phyloP scores from a whole-genome alignment of 495 filamentous ascomycete genomes.

The Trypethelium eluteriae region DNA sequence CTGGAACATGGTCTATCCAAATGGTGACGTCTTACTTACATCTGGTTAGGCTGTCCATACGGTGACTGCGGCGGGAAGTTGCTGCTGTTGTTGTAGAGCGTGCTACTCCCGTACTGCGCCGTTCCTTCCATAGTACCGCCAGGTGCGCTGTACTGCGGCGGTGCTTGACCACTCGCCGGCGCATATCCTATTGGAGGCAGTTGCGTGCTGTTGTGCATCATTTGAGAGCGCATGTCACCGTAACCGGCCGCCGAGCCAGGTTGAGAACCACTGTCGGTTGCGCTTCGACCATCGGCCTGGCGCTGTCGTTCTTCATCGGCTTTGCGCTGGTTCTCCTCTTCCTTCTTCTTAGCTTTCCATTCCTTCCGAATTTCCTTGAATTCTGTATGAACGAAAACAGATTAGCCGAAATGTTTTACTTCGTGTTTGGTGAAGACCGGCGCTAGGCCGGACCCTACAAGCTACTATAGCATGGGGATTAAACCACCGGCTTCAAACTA shows the following conservation, averaged over 20 bases:
- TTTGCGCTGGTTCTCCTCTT: constrained; percentile 86
- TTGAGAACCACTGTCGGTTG: constrained; percentile 41
- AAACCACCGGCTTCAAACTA: neutral
- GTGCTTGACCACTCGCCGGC: constrained; percentile 53
- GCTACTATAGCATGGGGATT: neutral
- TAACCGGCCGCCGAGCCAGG: constrained; percentile 42
- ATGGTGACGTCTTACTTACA: constrained; percentile 43
- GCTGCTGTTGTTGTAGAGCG: constrained; percentile 47
- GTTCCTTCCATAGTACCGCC: constrained; percentile 47
- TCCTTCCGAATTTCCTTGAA: constrained; percentile 99
- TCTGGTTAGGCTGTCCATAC: constrained; percentile 61
- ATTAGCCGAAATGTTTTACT: constrained; percentile 25
- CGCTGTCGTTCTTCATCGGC: constrained; percentile 82
- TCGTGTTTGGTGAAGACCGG: constrained; percentile 15
- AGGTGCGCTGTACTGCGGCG: constrained; percentile 59
- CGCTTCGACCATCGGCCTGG: constrained; percentile 50
- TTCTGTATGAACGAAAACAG: constrained; percentile 46
- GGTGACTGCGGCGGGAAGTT: constrained; percentile 62
- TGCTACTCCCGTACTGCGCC: constrained; percentile 55
- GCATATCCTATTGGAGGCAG: constrained; percentile 83
- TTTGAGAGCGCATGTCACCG: constrained; percentile 49
- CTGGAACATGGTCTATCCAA: neutral
- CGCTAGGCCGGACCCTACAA: constrained; percentile 22
- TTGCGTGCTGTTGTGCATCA: constrained; percentile 52
- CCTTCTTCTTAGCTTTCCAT: constrained; percentile 99